Evolutionary conservation across 371 early-diverging fungal genomes (phyloP).

Genomic region (Mucor velutinosus): DNA sequence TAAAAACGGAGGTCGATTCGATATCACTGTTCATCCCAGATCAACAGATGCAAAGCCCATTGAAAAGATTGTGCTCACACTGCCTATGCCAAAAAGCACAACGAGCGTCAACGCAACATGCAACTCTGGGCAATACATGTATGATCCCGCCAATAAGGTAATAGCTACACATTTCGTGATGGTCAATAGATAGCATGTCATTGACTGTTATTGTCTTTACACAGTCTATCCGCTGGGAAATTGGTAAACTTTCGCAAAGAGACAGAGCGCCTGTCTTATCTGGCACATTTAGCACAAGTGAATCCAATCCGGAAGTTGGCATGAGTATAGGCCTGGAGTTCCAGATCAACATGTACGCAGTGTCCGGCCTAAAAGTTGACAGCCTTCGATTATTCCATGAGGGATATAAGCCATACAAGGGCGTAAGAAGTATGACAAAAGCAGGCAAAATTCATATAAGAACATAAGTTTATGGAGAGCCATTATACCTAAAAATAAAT

Average conservation of each 20-base stretch:
- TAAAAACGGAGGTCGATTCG: conserved; percentile 66
- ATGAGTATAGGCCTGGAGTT: conserved; percentile 71
- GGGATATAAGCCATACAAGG: conserved; percentile 84
- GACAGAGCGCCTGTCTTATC: conserved; percentile 66
- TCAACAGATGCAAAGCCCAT: conserved; percentile 69
- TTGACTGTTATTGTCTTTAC: neutral
- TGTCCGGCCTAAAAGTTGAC: conserved; percentile 79
- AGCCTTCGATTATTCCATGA: conserved; percentile 76
- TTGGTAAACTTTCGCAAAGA: conserved; percentile 62
- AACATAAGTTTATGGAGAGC: conserved; percentile 31
- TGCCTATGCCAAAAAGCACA: conserved; percentile 67
- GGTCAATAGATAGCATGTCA: neutral
- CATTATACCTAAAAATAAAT: neutral
- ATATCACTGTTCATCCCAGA: conserved; percentile 67
- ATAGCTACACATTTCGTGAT: neutral
- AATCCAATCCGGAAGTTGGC: conserved; percentile 55
- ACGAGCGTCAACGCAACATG: conserved; percentile 61
- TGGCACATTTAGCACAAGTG: conserved; percentile 64
- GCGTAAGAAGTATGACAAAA: conserved; percentile 73
- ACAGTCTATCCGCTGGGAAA: conserved; percentile 66
- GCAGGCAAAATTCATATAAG: conserved; percentile 78
- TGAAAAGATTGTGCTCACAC: conserved; percentile 63
- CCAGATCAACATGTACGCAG: conserved; percentile 71
- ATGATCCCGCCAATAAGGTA: conserved; percentile 76
- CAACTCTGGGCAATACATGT: conserved; percentile 71